Evolutionary conservation across 192 early-diverging fungal species (phyloP).

Genomic region (Umbelopsis sp.): DNA sequence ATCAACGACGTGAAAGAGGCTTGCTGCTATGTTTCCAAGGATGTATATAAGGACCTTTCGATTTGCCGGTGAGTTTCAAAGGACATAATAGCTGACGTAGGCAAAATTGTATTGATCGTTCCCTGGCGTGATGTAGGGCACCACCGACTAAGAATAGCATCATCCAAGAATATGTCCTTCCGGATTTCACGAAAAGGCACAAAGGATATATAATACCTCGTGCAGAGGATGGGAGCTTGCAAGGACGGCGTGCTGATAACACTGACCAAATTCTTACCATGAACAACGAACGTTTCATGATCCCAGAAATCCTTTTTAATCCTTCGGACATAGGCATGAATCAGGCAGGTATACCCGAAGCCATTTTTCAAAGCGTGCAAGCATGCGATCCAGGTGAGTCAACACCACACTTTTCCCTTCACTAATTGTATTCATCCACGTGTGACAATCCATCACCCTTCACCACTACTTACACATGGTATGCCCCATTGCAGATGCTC

Average conservation of each 20-base stretch:
- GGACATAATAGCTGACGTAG: background rate
- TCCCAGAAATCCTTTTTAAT: conserved; percentile 76
- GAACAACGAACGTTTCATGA: conserved; percentile 76
- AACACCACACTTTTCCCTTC: background rate
- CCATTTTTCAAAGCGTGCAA: conserved; percentile 56
- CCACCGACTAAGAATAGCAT: conserved; percentile 48
- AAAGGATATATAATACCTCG: conserved; percentile 57
- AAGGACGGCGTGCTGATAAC: conserved; percentile 3
- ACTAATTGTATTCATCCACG: too few species aligned
- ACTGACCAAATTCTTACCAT: conserved; percentile 60
- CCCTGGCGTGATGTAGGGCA: conserved; percentile 36
- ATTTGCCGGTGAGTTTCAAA: conserved; percentile 51
- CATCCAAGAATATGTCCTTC: conserved; percentile 66
- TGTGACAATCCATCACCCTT: too few species aligned
- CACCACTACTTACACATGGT: background rate
- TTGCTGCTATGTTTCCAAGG: conserved; percentile 77
- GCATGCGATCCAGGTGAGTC: conserved; percentile 51
- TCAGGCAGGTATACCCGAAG: conserved; percentile 72
- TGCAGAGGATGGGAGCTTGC: conserved; percentile 4
- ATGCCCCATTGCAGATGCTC: conserved; percentile 40
- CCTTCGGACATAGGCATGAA: conserved; percentile 75
- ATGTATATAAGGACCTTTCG: conserved; percentile 67
- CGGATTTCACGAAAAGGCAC: conserved; percentile 56
- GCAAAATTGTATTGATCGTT: background rate
- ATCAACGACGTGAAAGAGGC: conserved; percentile 83